Percentiles rank a stretch among this genome's conserved stretches.
phyloP scores from a whole-genome alignment of 2,329 filamentous ascomycete genomes.

The Hypoxylon sp. region DNA sequence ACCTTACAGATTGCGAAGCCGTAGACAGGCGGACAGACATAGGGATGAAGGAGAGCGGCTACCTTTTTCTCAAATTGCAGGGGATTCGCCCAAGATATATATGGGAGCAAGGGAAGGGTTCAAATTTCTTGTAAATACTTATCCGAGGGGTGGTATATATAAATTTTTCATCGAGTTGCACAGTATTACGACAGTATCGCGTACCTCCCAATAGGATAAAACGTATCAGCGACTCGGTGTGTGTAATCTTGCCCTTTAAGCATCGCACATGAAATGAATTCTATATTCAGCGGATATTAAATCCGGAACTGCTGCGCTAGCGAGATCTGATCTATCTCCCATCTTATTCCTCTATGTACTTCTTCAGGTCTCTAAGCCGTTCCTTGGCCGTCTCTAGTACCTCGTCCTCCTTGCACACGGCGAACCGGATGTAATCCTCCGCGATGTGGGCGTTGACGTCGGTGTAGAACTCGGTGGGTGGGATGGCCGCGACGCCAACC shows the following conservation, averaged over 20 bases:
- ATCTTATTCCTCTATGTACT: constrained; percentile 67
- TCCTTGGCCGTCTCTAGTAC: constrained; percentile 84
- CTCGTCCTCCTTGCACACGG: constrained; percentile 94
- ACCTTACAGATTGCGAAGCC: constrained; percentile 50
- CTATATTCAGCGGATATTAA: background rate
- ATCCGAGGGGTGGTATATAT: background rate
- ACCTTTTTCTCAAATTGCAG: too few species aligned
- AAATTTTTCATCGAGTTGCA: background rate
- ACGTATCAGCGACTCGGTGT: too few species aligned
- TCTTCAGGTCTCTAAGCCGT: constrained; percentile 76
- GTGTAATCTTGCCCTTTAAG: too few species aligned
- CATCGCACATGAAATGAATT: background rate
- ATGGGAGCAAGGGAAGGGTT: background rate
- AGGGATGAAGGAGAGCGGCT: too few species aligned
- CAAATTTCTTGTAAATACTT: background rate
- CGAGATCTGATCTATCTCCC: constrained; percentile 6
- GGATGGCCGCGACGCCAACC: constrained; percentile 93
- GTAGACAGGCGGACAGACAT: background rate
- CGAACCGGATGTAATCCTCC: constrained; percentile 93
- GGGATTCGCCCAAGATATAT: background rate
- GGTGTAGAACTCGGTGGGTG: constrained; percentile 97
- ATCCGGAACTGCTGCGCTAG: constrained; percentile 1
- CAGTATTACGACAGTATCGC: too few species aligned
- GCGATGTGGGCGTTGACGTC: constrained; percentile 84
- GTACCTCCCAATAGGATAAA: too few species aligned